These are phyloP conservation scores for Lagerstroemia speciosa DNA, from an alignment of 345 rosid genomes.

Conservation along the genomic window DNA sequence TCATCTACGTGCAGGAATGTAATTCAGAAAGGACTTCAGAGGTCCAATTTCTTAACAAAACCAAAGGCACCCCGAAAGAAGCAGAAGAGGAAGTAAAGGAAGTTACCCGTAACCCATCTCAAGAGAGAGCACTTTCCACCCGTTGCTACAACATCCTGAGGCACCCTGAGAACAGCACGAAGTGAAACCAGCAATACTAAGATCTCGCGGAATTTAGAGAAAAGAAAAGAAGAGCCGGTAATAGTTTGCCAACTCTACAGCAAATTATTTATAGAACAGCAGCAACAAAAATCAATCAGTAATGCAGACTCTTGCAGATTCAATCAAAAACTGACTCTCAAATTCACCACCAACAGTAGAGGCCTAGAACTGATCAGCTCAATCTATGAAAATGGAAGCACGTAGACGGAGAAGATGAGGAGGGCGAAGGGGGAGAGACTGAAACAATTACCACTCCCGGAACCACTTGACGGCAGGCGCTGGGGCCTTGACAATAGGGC, in stretches of 20 bases:
- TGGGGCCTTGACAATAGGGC: constrained; percentile 57
- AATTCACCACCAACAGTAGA: background rate
- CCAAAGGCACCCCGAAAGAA: background rate
- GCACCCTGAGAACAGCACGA: constrained; percentile 49
- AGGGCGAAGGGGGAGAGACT: background rate
- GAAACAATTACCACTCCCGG: constrained; percentile 55
- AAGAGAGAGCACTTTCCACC: constrained; percentile 82
- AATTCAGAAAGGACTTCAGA: background rate
- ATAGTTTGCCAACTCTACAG: background rate
- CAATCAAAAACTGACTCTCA: background rate
- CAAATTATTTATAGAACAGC: background rate
- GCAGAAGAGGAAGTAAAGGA: no score
- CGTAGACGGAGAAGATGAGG: background rate
- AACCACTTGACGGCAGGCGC: constrained; percentile 80
- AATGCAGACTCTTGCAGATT: background rate
- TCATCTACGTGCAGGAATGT: background rate
- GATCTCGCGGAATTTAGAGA: background rate
- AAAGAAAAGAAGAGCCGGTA: background rate
- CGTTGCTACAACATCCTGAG: constrained; percentile 89
- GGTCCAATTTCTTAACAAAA: background rate
- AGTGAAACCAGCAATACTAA: background rate
- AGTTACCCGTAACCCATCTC: constrained; percentile 81
- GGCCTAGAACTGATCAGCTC: background rate
- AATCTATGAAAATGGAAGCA: background rate
- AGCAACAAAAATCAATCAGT: background rate